Base-by-base conservation (phyloP, 352 stramenopile species). In the Paralagenidium karlingii region DNA sequence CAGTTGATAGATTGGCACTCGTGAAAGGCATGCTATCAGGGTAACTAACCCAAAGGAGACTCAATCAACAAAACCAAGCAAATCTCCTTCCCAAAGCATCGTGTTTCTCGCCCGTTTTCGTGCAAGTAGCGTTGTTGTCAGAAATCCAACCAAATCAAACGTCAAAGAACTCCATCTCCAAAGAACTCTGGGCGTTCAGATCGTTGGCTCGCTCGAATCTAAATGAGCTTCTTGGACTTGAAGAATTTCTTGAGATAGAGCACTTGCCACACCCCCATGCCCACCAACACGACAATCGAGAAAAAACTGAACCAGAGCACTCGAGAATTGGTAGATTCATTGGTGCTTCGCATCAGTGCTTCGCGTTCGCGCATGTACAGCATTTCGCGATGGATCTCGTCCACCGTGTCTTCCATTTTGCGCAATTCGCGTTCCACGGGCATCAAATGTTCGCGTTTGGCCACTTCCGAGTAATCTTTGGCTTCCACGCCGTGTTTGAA, bases 151-250 rank as follows among this genome's bases (percentile, higher is more conserved):
- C n/a, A n/a, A n/a, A n/a, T n/a, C n/a, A n/a, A n/a, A n/a, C n/a
- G 27, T 32, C 13, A 37, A 22, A 37, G 22, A n/a, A 37, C 18
- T n/a, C 18, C 24, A 7, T 30, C 7, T 41, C 36, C n/a, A 40
- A n/a, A n/a, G n/a, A n/a, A n/a, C n/a, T n/a, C n/a, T n/a, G n/a
- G n/a, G n/a, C n/a, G n/a, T n/a, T n/a, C n/a, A n/a, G n/a, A n/a
- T n/a, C n/a, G n/a, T n/a, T n/a, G 7, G 22, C 30, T 36, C 8
- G 7, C 9, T 15, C 10, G 19, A 41, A 21, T 43, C 54, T 86
- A 94, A 47, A 94, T 89, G 47, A 94, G 68, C 56, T 94, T 94
- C 56, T 91, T 91, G 60, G 71, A 86, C 64, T 94, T 94, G 73
- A 94, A 94, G 42, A 93, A 94, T 49, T 85, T 84, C 60, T 92